Evolutionary conservation across 2,329 filamentous ascomycete species (phyloP).

Genomic region (Sporothrix mexicana): DNA sequence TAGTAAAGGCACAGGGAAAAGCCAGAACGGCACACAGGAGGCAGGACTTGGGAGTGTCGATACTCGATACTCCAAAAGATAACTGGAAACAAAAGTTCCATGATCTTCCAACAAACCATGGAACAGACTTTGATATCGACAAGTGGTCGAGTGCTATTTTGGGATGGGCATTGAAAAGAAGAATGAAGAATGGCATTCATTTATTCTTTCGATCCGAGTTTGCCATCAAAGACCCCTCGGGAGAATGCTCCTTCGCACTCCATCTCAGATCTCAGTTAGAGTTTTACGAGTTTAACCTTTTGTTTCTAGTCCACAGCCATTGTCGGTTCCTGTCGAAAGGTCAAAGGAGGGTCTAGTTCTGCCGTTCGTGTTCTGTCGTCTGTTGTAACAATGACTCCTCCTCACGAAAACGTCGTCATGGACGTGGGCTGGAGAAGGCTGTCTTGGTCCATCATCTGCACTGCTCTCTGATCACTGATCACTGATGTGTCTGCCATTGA

Average conservation of each 20-base stretch:
- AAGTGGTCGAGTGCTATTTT: not conserved
- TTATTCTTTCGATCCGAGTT: not conserved
- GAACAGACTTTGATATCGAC: not conserved
- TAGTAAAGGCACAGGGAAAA: not conserved
- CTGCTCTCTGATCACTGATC: too few relatives aligned
- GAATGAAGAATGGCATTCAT: not conserved
- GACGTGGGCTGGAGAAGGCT: not conserved
- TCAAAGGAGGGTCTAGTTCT: not conserved
- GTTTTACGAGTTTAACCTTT: slow-evolving; percentile 2
- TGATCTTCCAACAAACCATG: slow-evolving; percentile 18
- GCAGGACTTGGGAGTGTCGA: not conserved
- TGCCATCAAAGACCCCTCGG: not conserved
- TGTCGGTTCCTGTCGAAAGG: not conserved
- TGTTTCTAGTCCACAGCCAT: slow-evolving; percentile 1
- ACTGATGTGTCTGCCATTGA: not conserved
- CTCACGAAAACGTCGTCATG: not conserved
- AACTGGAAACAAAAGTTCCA: not conserved
- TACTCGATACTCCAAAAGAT: not conserved
- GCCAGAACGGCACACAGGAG: not conserved
- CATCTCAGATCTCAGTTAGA: not conserved
- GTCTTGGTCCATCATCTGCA: not conserved
- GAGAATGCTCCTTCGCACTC: slow-evolving; percentile 20
- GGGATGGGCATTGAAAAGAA: not conserved
- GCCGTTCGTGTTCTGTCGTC: too few relatives aligned
- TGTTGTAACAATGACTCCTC: not conserved